phyloP scores from a whole-genome alignment of 805 yeast species.

The Alloascoidea hylecoeti region DNA sequence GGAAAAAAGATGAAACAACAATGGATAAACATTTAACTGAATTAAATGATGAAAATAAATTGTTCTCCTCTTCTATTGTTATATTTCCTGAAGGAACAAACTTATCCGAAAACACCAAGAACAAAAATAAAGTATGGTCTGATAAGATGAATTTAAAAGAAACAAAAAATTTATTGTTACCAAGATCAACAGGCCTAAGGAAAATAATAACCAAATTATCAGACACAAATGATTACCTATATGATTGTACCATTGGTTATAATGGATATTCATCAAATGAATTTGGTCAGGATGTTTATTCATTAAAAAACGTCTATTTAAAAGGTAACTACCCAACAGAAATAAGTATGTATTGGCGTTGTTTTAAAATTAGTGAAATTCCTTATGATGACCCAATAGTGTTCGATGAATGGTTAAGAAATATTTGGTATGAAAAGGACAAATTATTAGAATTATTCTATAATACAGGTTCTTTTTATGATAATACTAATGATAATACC shows the following conservation, averaged over 20 bases:
- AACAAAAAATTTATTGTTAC: constrained; percentile 57
- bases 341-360: constrained; percentile 52
- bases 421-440: constrained; percentile 73
- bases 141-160: constrained; percentile 25
- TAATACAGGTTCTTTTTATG: constrained; percentile 29
- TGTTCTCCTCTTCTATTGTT: constrained; percentile 54
- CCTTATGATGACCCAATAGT: constrained; percentile 39
- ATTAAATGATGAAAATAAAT: constrained; percentile 28
- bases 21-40: constrained; percentile 40
- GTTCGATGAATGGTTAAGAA: constrained; percentile 66
- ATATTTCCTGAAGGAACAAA: constrained; percentile 96
- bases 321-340: constrained; percentile 58
- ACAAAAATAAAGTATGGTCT: constrained; percentile 43
- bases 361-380: constrained; percentile 41
- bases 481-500: constrained; percentile 12
- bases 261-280: constrained; percentile 46
- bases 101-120: constrained; percentile 48
- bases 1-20: constrained; percentile 60
- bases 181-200: constrained; percentile 71
- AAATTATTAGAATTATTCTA: constrained; percentile 47
- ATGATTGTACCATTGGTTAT: constrained; percentile 79
- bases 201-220: constrained; percentile 44
- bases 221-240: constrained; percentile 26
- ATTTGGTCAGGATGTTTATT: constrained; percentile 67
- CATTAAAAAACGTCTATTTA: constrained; percentile 48